Percentiles rank a stretch among this genome's conserved stretches.
Evolutionary conservation across 305 asterid species (phyloP).

Genomic region (Fraxinus floribunda): DNA sequence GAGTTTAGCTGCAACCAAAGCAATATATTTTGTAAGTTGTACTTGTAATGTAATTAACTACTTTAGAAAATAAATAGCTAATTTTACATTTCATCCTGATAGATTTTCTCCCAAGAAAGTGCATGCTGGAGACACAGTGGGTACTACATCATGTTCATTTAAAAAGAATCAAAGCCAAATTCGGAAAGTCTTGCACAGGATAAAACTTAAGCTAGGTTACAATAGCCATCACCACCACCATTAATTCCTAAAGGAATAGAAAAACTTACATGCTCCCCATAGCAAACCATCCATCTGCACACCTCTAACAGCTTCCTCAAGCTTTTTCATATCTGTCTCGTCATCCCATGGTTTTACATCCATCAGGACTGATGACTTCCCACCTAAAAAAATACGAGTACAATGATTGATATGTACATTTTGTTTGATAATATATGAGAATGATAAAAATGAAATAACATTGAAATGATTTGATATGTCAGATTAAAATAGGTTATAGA

Average conservation of each 20-base stretch:
- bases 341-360: constrained; percentile 95
- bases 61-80: background rate
- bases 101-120: background rate
- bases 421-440: background rate
- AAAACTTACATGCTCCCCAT: constrained; percentile 82
- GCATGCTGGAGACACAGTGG: background rate
- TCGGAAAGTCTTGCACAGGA: background rate
- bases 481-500: background rate
- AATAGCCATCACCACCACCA: background rate
- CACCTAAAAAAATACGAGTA: constrained; percentile 38
- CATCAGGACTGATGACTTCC: constrained; percentile 85
- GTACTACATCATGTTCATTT: background rate
- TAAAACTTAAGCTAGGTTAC: background rate
- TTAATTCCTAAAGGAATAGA: background rate
- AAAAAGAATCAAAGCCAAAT: background rate
- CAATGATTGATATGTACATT: background rate
- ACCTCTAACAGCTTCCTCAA: constrained; percentile 79
- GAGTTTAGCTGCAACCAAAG: constrained; percentile 56
- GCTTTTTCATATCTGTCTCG: constrained; percentile 87
- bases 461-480: background rate
- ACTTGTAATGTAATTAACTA: background rate
- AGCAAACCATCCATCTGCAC: constrained; percentile 73
- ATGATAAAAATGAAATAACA: background rate
- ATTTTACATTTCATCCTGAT: background rate
- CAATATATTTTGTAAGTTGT: background rate